Evolutionary conservation across 148 eudicot genomes (phyloP), one percentile per base, ranked within the genome.

Genomic region (Nepenthes mirabilis): DNA sequence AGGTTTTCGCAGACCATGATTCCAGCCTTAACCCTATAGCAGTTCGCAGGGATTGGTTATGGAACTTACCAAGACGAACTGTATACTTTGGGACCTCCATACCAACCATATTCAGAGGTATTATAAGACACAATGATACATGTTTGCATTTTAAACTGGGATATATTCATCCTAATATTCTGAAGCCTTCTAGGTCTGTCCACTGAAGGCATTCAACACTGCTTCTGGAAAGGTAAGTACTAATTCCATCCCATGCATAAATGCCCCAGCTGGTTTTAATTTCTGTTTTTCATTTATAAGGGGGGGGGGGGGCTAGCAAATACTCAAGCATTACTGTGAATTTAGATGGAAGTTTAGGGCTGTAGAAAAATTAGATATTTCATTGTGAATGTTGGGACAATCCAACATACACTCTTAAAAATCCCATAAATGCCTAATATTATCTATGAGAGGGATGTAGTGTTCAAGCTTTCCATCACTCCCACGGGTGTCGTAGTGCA

Each of bases 1-100:
- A 91, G 97, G 95, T 91, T 66, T 91, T 91, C 62, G 90, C 97
- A 6, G 97, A 91, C 79, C 95, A 91, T 40, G 87, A 77, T 61
- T 87, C 95, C 51, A 91, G 97, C 73, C 76, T 80, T 40, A 74
- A 67, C 67, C 97, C 97, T 50, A 74, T 91, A 11, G 76, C 70
- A 43, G 85, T 91, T 47, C 95, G 95, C 12, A 82, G 95, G 62
- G 59, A 71, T 60, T 91, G 82, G 87, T 54, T 91, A 63, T 91
- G 97, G 97, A 82, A 83, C 66, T 81, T 91, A 65, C 85, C 87
- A 53, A 77, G 97, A 68, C 69, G 89, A 68, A 91, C 87, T 12
- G 95, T 91, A 68, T 91, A 75, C 68, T 91, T 87, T 71, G 97
- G 97, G 55, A 82, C 91, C 62, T 87, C 95, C 33, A 72, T 87